These are phyloP conservation scores for Raffaelea albimanens DNA, from an alignment of 2,329 filamentous ascomycete species.

Conservation along the genomic window DNA sequence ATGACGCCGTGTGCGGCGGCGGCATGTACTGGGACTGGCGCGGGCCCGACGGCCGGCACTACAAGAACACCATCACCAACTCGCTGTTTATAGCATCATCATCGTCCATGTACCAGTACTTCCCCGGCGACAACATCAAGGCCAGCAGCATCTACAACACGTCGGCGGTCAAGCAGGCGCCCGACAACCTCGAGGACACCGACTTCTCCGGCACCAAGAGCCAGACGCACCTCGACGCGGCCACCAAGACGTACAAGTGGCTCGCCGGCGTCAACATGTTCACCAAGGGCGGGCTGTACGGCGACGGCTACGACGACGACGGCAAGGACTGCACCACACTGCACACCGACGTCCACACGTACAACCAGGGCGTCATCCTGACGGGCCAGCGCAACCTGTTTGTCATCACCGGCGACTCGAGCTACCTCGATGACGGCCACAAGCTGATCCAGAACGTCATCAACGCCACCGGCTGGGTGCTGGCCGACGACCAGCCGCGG, in stretches of 20 bases:
- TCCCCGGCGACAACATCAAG: background rate
- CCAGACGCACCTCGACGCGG: background rate
- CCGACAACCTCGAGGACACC: background rate
- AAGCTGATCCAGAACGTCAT: conserved; percentile 63
- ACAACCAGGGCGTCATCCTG: background rate
- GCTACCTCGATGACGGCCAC: conserved; percentile 71
- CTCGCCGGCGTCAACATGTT: background rate
- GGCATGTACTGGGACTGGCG: conserved; percentile 67
- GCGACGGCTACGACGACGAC: background rate
- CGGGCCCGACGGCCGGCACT: background rate
- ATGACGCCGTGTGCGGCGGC: conserved; percentile 69
- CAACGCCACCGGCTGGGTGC: conserved; percentile 64
- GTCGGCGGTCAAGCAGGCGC: background rate
- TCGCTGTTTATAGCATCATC: background rate
- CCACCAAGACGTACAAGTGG: background rate
- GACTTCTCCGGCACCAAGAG: background rate
- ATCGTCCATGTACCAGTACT: background rate
- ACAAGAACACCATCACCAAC: background rate
- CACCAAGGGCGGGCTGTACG: background rate
- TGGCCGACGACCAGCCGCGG: conserved; percentile 26
- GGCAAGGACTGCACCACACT: background rate
- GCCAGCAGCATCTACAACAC: background rate
- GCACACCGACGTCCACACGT: background rate
- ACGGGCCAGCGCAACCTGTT: background rate
- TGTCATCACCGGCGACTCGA: background rate